A percentile compares a stretch with the other conserved stretches of the same genome.
These are phyloP conservation scores for Dactylellina sp. DNA, from an alignment of 2,329 filamentous ascomycete genomes.

Conservation along the genomic window DNA sequence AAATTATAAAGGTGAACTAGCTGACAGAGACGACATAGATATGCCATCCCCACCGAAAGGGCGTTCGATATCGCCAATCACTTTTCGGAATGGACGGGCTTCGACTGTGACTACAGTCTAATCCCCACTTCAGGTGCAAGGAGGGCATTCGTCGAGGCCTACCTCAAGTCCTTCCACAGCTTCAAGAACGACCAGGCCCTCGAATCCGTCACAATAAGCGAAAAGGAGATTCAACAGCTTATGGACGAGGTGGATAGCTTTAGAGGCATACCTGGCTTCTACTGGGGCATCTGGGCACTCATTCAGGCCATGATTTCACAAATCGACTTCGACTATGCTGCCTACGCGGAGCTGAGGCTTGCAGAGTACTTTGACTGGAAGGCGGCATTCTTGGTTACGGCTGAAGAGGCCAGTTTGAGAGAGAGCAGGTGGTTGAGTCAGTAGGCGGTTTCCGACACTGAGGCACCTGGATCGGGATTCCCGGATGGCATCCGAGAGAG, in stretches of 20 bases:
- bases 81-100: constrained; percentile 97
- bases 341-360: constrained; percentile 85
- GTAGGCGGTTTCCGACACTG: constrained; percentile 6
- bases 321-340: constrained; percentile 96
- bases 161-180: constrained; percentile 79
- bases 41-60: constrained; percentile 90
- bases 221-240: constrained; percentile 76
- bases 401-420: constrained; percentile 35
- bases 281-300: constrained; percentile 92
- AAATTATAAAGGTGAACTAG: background rate
- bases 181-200: constrained; percentile 63
- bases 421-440: constrained; percentile 53
- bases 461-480: background rate
- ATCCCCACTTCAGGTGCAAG: constrained; percentile 83
- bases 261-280: constrained; percentile 88
- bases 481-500: background rate
- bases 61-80: constrained; percentile 98
- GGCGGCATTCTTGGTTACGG: constrained; percentile 41
- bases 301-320: constrained; percentile 94
- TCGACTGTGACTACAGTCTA: constrained; percentile 89
- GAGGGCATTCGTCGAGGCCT: constrained; percentile 83
- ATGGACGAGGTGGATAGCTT: constrained; percentile 85
- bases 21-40: constrained; percentile 64
- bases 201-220: constrained; percentile 64
- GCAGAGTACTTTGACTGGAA: constrained; percentile 96